Base-by-base conservation (phyloP, 1,284 basidiomycete genomes). In the Boletus sp. region DNA sequence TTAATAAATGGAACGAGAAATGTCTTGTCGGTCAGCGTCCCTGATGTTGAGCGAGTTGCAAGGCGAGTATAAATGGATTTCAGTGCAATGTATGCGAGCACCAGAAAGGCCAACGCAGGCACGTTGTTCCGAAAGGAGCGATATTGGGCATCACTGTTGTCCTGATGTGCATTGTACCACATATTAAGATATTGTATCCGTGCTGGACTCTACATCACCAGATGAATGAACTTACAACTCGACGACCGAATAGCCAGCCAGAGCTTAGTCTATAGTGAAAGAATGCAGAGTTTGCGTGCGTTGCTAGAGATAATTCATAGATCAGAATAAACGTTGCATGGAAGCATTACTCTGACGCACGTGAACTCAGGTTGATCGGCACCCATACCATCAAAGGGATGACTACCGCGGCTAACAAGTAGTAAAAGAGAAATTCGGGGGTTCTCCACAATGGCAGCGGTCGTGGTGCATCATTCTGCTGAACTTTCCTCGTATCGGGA, bases 61-160 rank as follows among this genome's bases (percentile, higher is more conserved):
- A 48, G 53, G 30, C 57, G 60, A 46, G 61, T 66, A 56, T 76
- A 78, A 12, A 78, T 41, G 26, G 61, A 69, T 58, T 82, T 82
- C 41, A 75, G 61, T 25, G 65, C 57, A 8, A 80, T 62, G 57
- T 77, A 81, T 27, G 71, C 54, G 38, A 64, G 55, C 10, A 79
- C 76, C 9, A 88, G 76, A 35, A 72, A 52, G 19, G 77, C 59
- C 7, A 94, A 75, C 1, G 80, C 62, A 14, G 80, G 76, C 34
- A 93, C 63, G 60, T 91, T 91, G 57, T 77, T 74, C 41, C 92
- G 79, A 68, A 95, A 93, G 2, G 81, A 78, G 19, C 86, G 85
- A 62, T 92, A 94, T 70, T 94, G 92, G 0, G 74, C 70, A 60
- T 94, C 91, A 53, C 88, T 91, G 62, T 86, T 89, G 64, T 95